phyloP scores from a whole-genome alignment of 2,329 filamentous ascomycete species.

The Erysiphe pulchra region DNA sequence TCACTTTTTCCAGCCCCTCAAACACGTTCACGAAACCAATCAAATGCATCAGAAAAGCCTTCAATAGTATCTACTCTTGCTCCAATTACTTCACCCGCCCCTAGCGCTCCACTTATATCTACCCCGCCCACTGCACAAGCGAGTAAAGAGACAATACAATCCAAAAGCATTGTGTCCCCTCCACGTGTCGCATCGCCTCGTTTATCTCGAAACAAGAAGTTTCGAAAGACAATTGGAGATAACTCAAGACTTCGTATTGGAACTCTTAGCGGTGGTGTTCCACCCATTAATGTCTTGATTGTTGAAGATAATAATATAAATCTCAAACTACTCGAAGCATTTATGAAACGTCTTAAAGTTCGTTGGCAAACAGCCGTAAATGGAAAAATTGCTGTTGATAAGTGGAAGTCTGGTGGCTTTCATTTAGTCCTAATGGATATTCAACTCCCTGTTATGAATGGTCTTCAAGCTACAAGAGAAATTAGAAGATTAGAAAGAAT shows the following conservation, averaged over 20 bases:
- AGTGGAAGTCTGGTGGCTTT: slow-evolving; percentile 81
- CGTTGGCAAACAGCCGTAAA: slow-evolving; percentile 96
- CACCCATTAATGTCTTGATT: slow-evolving; percentile 89
- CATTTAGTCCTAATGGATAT: slow-evolving; percentile 98
- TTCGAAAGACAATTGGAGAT: slow-evolving; percentile 28
- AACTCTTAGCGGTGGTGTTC: slow-evolving; percentile 57
- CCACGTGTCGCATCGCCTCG: slow-evolving; percentile 23
- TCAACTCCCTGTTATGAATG: slow-evolving; percentile 88
- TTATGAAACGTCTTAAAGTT: slow-evolving; percentile 88
- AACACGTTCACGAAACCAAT: slow-evolving; percentile 28
- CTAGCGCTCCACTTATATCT: slow-evolving; percentile 21
- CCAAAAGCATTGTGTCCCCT: slow-evolving; percentile 16
- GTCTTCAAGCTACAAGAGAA: slow-evolving; percentile 80
- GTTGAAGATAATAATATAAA: slow-evolving; percentile 99
- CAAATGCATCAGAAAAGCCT: slow-evolving; percentile 25
- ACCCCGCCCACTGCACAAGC: slow-evolving; percentile 27
- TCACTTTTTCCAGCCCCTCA: slow-evolving; percentile 7
- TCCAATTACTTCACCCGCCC: slow-evolving; percentile 27
- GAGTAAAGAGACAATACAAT: slow-evolving; percentile 17
- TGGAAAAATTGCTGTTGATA: slow-evolving; percentile 72
- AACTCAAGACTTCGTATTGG: slow-evolving; percentile 27
- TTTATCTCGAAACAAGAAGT: slow-evolving; percentile 14
- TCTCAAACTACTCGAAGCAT: slow-evolving; percentile 71
- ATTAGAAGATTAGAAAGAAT: slow-evolving; percentile 72
- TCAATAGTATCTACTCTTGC: slow-evolving; percentile 20